phyloP scores from a whole-genome alignment of 2,329 filamentous ascomycete species.

The Fusarium sp. region DNA sequence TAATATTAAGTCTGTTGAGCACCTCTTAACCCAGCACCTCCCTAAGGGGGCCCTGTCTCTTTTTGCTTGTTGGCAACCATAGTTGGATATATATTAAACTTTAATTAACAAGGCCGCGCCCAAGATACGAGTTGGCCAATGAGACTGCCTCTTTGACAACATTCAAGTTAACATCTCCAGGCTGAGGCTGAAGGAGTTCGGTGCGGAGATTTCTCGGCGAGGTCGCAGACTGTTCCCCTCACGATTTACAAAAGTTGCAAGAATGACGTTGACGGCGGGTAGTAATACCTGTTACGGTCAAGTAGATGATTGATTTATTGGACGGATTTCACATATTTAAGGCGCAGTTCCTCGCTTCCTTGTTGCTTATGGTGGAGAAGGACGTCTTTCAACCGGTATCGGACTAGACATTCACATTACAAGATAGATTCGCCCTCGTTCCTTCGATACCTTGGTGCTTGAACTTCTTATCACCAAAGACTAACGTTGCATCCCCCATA shows the following conservation, averaged over 20 bases:
- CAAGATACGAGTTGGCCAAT: not conserved
- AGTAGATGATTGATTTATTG: not conserved
- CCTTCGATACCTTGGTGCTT: not conserved
- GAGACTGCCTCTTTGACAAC: not conserved
- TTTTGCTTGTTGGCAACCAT: not conserved
- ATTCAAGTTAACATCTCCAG: not conserved
- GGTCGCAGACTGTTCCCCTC: not conserved
- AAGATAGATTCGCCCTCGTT: not conserved
- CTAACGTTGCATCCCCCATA: not conserved
- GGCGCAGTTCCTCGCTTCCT: not conserved
- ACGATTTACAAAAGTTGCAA: not conserved
- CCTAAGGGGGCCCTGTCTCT: not conserved
- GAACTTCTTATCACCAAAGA: not conserved
- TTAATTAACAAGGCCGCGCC: not conserved
- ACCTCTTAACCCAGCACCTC: not conserved
- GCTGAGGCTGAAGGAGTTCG: not conserved
- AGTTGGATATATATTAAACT: not conserved
- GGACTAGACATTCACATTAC: not conserved
- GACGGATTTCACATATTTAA: not conserved
- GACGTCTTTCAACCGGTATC: not conserved
- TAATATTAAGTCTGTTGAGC: not conserved
- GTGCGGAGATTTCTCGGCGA: not conserved
- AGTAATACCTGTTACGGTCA: not conserved
- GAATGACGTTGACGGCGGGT: not conserved
- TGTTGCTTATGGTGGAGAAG: not conserved